Base-by-base conservation (phyloP, 805 yeast genomes). In the Candida chauliodis region DNA sequence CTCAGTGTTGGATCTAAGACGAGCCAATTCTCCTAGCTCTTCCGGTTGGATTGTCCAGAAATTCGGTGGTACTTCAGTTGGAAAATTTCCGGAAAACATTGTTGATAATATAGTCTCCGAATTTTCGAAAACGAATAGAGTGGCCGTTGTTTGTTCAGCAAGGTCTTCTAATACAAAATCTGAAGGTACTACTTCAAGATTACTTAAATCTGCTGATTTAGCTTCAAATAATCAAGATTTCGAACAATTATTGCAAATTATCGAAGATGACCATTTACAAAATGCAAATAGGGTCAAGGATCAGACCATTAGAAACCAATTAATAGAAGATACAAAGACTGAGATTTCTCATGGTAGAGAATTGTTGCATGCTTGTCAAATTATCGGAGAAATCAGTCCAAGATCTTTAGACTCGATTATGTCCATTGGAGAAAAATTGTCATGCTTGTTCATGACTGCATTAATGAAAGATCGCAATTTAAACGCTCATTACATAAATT, bases 11-110 rank as follows among this genome's bases (percentile, higher is more conserved):
- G 74, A 69, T 45, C 51, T 69, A 30, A 56, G 54, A 23, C 41
- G 46, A 15, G 50, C 48, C 10, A 15, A 34, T n/a, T 37, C 40
- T 6, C 34, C 46, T 2, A 27, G 47, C 13, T 32, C 54, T 19
- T 17, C 26, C 11, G 68, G 68, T 7, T 69, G 74, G 74, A 48
- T 68, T 29, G 54, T 93, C 5, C 99, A 93, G 61, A 93, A 93
- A 62, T 93, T 87, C 54, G 99, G 99, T 34, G 99, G 99, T 38
- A 93, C 99, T 11, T 81, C 93, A 33, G 96, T 93, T 22, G 99
- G 99, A 16, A 93, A 93, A 59, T 90, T 93, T 60, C 86, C 96
- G 8, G 79, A 75, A 36, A 76, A 82, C 47, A 93, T 93, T 39
- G 89, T 88, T 19, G 84, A 84, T 43, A 86, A 88, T 48, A 88